These are phyloP conservation scores for Rhynchospora pubera DNA, from an alignment of 176 grass and related monocot species.

Conservation along the genomic window DNA sequence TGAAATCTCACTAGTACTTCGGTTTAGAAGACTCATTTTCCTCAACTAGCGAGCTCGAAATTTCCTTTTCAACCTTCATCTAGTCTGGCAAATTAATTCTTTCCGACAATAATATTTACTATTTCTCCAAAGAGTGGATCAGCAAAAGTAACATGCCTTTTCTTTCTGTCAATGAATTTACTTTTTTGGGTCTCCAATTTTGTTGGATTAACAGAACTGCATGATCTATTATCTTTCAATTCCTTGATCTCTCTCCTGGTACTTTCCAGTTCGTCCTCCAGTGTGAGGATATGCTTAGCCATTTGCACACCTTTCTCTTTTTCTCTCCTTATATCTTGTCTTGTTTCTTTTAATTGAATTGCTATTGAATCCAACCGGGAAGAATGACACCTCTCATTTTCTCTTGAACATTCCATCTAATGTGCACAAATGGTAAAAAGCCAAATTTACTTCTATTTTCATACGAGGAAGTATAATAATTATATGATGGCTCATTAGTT, in stretches of 20 bases:
- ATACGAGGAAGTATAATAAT: neutral
- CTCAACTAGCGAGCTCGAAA: neutral
- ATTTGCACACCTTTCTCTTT: conserved; percentile 11
- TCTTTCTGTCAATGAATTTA: neutral
- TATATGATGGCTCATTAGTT: neutral
- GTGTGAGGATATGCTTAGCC: neutral
- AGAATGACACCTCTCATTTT: neutral
- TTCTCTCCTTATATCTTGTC: conserved; percentile 19
- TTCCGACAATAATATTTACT: conserved; percentile 11
- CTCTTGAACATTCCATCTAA: neutral
- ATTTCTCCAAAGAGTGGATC: conserved; percentile 3
- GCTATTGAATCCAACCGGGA: conserved; percentile 10
- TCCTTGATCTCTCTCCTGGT: conserved; percentile 19
- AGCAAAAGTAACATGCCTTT: conserved; percentile 6
- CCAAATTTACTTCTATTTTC: neutral
- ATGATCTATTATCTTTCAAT: conserved; percentile 3
- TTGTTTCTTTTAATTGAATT: conserved; percentile 20
- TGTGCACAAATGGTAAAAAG: neutral
- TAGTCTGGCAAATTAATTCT: neutral
- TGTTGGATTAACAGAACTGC: neutral
- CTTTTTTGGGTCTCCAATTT: neutral
- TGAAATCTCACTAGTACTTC: neutral
- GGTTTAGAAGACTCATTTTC: neutral
- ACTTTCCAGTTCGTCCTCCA: conserved; percentile 18
- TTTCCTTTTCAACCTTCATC: neutral